Evolutionary conservation across 805 yeast species (phyloP).

Genomic region (Starmerella potacharoeniae): DNA sequence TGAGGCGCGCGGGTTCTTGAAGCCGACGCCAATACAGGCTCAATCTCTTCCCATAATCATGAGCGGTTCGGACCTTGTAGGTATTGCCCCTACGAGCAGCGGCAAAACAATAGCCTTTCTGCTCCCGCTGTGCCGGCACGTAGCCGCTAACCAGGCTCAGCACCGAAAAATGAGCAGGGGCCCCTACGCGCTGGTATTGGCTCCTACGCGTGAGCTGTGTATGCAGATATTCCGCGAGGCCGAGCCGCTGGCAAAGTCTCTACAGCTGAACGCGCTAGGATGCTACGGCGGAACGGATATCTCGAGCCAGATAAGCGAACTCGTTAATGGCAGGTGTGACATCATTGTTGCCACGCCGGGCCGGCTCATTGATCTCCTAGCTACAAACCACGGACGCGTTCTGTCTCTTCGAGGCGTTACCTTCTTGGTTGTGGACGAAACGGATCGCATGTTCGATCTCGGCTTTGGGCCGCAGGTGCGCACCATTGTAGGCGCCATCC

Average conservation of each 20-base stretch:
- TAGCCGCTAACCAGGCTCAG: slow-evolving; percentile 56
- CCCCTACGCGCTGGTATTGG: slow-evolving; percentile 66
- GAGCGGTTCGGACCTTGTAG: slow-evolving; percentile 83
- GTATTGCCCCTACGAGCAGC: slow-evolving; percentile 92
- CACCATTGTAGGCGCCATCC: slow-evolving; percentile 59
- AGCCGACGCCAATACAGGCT: slow-evolving; percentile 80
- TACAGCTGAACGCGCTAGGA: slow-evolving; percentile 49
- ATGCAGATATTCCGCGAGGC: slow-evolving; percentile 67
- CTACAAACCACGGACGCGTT: slow-evolving; percentile 72
- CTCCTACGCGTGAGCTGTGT: slow-evolving; percentile 91
- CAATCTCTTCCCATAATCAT: slow-evolving; percentile 85
- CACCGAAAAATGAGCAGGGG: slow-evolving; percentile 31
- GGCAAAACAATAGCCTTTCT: slow-evolving; percentile 89
- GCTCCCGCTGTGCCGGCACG: slow-evolving; percentile 73
- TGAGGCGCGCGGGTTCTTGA: slow-evolving; percentile 39
- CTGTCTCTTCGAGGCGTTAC: slow-evolving; percentile 58
- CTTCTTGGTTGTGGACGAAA: slow-evolving; percentile 85
- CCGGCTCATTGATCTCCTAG: slow-evolving; percentile 73
- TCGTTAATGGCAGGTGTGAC: slow-evolving; percentile 61
- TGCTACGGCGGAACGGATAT: slow-evolving; percentile 84
- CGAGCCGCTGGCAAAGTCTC: slow-evolving; percentile 41
- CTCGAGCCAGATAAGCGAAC: slow-evolving; percentile 65
- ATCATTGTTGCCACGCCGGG: slow-evolving; percentile 93
- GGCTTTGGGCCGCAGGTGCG: slow-evolving; percentile 95
- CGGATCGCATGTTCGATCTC: slow-evolving; percentile 91